Percentiles rank a stretch among this genome's conserved stretches.
Conservation (phyloP, 805 yeast species). For the Zygosaccharomyces lentus region DNA sequence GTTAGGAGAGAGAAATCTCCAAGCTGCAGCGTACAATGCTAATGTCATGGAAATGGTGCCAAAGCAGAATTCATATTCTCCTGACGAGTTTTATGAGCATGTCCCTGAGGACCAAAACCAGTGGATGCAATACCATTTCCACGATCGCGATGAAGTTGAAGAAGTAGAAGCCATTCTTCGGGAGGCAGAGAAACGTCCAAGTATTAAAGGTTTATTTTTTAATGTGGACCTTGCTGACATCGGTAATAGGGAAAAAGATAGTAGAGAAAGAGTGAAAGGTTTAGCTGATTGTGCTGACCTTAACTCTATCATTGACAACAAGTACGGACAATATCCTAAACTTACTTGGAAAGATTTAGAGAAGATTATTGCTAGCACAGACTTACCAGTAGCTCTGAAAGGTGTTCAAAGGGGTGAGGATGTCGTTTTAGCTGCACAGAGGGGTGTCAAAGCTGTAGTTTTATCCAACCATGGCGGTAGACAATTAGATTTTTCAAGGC, state of each 20-base stretch:
- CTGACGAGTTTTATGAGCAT: conserved; percentile 41
- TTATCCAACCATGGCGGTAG: conserved; percentile 76
- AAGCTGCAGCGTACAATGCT: conserved; percentile 24
- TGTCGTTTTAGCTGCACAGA: conserved; percentile 51
- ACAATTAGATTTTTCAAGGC: conserved; percentile 54
- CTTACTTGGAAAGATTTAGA: conserved; percentile 37
- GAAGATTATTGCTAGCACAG: conserved; percentile 32
- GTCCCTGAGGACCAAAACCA: conserved; percentile 37
- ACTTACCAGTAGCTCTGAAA: conserved; percentile 49
- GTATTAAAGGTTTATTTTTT: conserved; percentile 46
- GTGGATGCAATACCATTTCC: conserved; percentile 49
- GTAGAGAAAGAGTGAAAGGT: conserved; percentile 30
- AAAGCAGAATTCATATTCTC: conserved; percentile 38
- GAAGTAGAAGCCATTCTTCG: conserved; percentile 29
- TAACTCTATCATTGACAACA: conserved; percentile 5
- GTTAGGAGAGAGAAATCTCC: conserved; percentile 36
- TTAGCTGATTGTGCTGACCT: conserved; percentile 14
- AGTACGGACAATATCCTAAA: conserved; percentile 16
- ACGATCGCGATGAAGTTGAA: conserved; percentile 35
- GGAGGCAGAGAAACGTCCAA: conserved; percentile 37
- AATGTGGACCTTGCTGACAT: conserved; percentile 54
- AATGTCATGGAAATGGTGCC: conserved; percentile 48
- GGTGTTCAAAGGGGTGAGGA: conserved; percentile 73
- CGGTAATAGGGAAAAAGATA: too few species aligned
- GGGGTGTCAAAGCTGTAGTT: conserved; percentile 59